Conservation (phyloP, 2,329 filamentous ascomycete genomes). For the Talaromyces sp. region DNA sequence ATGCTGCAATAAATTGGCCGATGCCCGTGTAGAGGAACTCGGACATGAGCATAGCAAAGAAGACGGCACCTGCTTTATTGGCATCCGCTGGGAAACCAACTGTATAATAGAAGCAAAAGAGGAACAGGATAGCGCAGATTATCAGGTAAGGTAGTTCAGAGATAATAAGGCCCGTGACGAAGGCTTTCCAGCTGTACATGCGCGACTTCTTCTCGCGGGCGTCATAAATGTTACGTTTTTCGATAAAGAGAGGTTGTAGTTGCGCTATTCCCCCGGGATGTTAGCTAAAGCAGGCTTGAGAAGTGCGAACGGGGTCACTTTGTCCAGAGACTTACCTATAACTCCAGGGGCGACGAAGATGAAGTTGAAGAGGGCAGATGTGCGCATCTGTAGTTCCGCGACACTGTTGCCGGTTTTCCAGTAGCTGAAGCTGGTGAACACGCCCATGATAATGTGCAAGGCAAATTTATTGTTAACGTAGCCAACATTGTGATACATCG, state of each 20-base stretch:
- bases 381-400: constrained; percentile 65
- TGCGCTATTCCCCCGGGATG: constrained; percentile 25
- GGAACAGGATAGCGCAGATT: constrained; percentile 63
- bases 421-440: constrained; percentile 59
- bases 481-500: constrained; percentile 58
- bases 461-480: constrained; percentile 65
- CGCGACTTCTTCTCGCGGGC: constrained; percentile 64
- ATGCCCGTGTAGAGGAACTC: too few species aligned
- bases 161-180: constrained; percentile 65
- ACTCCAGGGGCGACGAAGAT: constrained; percentile 53
- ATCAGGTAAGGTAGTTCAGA: constrained; percentile 67
- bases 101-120: constrained; percentile 65
- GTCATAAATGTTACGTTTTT: constrained; percentile 66
- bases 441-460: constrained; percentile 51
- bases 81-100: too few species aligned
- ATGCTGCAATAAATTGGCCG: too few species aligned
- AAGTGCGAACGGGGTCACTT: too few species aligned
- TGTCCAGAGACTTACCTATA: constrained; percentile 22
- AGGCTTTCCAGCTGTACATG: constrained; percentile 70
- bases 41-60: too few species aligned
- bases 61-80: too few species aligned
- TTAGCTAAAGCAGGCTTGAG: too few species aligned
- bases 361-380: constrained; percentile 68
- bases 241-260: constrained; percentile 68
- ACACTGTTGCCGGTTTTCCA: constrained; percentile 62